Percentiles rank a stretch among this genome's conserved stretches.
phyloP scores from a whole-genome alignment of 192 early-diverging fungal genomes.

The Backusella luteola region DNA sequence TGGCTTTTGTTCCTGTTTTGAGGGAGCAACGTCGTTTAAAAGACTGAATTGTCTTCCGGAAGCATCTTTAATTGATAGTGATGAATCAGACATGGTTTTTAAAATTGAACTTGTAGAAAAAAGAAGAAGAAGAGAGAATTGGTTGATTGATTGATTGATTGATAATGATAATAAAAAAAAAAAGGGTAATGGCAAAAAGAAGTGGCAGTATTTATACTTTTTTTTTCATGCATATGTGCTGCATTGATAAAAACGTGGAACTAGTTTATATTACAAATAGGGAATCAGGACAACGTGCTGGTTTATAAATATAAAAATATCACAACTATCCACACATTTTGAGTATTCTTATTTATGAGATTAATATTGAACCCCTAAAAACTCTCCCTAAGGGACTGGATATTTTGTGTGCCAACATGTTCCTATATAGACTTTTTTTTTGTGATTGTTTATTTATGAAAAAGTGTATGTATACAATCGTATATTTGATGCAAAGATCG shows the following conservation, averaged over 20 bases:
- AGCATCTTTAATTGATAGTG: constrained; percentile 51
- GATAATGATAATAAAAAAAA: constrained; percentile 15
- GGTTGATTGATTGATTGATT: background rate
- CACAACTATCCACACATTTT: background rate
- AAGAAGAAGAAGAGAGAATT: background rate
- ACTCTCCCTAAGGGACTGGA: background rate
- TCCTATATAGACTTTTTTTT: background rate
- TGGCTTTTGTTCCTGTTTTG: background rate
- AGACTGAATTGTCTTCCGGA: constrained; percentile 52
- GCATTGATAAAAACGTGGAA: background rate
- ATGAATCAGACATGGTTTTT: constrained; percentile 12
- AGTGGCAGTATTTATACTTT: background rate
- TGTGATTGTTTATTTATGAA: too few species aligned
- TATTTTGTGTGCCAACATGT: background rate
- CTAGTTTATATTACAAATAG: background rate
- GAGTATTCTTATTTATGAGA: background rate
- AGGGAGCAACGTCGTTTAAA: constrained; percentile 35
- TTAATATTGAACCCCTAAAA: background rate
- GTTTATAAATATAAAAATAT: background rate
- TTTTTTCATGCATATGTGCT: background rate
- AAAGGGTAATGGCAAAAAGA: constrained; percentile 7
- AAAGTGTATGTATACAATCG: background rate
- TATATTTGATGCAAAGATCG: background rate
- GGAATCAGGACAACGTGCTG: background rate
- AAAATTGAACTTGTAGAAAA: background rate